phyloP scores from a whole-genome alignment of 805 yeast species.

The Teunomyces kruisii region DNA sequence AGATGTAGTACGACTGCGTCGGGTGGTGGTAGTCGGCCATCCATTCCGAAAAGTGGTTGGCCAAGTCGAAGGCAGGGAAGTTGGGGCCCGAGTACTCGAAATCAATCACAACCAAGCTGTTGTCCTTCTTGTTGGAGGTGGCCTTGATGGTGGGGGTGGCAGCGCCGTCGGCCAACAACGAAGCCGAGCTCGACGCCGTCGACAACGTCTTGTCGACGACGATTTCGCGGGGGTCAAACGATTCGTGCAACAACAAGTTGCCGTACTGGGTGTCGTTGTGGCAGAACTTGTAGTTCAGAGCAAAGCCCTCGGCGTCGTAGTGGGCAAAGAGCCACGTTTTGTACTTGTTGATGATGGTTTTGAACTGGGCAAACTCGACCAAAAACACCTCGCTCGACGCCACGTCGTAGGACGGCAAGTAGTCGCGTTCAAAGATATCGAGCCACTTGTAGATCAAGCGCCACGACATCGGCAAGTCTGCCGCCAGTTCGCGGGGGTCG shows the following conservation, averaged over 20 bases:
- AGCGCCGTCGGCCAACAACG: not conserved
- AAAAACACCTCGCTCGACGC: constrained; percentile 40
- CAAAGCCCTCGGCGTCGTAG: constrained; percentile 45
- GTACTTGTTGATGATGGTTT: constrained; percentile 50
- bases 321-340: constrained; percentile 58
- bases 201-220: constrained; percentile 14
- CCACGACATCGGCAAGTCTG: constrained; percentile 69
- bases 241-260: constrained; percentile 65
- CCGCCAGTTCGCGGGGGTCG: constrained; percentile 50
- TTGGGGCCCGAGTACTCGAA: constrained; percentile 95
- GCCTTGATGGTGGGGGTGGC: constrained; percentile 15
- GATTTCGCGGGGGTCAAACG: constrained; percentile 52
- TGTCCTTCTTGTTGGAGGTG: constrained; percentile 34
- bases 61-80: constrained; percentile 83
- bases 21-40: constrained; percentile 87
- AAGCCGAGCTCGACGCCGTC: constrained; percentile 4
- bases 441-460: constrained; percentile 71
- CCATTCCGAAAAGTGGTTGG: constrained; percentile 96
- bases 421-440: constrained; percentile 38
- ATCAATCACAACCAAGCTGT: constrained; percentile 85
- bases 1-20: constrained; percentile 49
- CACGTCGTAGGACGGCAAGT: constrained; percentile 37
- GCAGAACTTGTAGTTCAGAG: constrained; percentile 68
- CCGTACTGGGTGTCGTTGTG: constrained; percentile 98
- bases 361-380: constrained; percentile 51